Conservation (phyloP, 2,329 filamentous ascomycete species). For the Apiospora saccharicola region DNA sequence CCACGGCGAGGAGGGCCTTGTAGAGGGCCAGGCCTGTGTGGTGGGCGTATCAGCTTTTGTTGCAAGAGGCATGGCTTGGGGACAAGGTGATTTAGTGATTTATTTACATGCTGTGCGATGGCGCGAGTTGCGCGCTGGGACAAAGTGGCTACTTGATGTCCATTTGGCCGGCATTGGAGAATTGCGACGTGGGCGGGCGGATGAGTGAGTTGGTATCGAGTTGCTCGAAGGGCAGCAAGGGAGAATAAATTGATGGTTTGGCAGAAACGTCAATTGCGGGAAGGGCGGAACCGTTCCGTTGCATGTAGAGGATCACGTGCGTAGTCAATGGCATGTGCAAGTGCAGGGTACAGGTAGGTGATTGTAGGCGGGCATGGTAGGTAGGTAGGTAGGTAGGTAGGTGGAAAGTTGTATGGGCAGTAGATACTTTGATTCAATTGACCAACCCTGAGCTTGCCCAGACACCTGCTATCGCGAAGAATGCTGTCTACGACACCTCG, state of each 20-base stretch:
- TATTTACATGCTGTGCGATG: conserved; percentile 59
- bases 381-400: too few relatives aligned
- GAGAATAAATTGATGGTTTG: background rate
- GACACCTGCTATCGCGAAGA: conserved; percentile 3
- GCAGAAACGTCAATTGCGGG: conserved; percentile 1
- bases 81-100: conserved; percentile 27
- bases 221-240: too few relatives aligned
- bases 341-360: background rate
- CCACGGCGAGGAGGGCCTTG: conserved; percentile 71
- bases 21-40: conserved; percentile 72
- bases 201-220: background rate
- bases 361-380: too few relatives aligned
- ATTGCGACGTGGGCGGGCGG: background rate
- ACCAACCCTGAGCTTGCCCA: background rate
- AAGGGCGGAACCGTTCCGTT: conserved; percentile 14
- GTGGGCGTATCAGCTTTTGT: too few relatives aligned
- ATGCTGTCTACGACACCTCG: background rate
- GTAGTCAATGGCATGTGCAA: background rate
- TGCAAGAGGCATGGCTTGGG: background rate
- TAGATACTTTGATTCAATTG: background rate
- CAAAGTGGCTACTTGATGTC: conserved; percentile 41
- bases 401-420: background rate
- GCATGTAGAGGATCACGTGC: background rate
- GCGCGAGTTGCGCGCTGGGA: conserved; percentile 58
- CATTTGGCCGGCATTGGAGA: conserved; percentile 27